These are phyloP conservation scores for Wolfiporia cocos DNA, from an alignment of 1,284 basidiomycete genomes.

Conservation along the genomic window DNA sequence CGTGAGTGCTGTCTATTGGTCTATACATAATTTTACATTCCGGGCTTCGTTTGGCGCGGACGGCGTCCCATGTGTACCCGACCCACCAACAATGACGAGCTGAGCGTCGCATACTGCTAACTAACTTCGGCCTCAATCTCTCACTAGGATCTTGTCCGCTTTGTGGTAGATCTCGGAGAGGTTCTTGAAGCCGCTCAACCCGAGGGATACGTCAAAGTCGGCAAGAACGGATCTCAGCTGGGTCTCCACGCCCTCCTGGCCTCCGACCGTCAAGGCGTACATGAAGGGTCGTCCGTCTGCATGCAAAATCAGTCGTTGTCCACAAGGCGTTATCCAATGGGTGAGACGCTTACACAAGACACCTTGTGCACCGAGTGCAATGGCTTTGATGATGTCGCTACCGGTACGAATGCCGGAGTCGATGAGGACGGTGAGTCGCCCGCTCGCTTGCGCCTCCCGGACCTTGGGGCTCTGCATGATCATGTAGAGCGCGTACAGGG, in stretches of 20 bases:
- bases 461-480: constrained; percentile 57
- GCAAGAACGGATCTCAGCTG: constrained; percentile 45
- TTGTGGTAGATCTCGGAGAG: constrained; percentile 33
- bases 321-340: constrained; percentile 69
- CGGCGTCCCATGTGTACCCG: too few species aligned
- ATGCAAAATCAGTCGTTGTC: constrained; percentile 47
- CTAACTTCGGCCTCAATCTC: not conserved
- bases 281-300: constrained; percentile 42
- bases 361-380: constrained; percentile 66
- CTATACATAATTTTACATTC: too few species aligned
- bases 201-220: constrained; percentile 50
- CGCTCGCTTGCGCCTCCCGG: constrained; percentile 45
- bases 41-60: too few species aligned
- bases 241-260: constrained; percentile 48
- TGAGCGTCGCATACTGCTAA: too few species aligned
- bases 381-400: constrained; percentile 73
- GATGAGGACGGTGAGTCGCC: constrained; percentile 66
- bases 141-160: constrained; percentile 19
- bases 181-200: constrained; percentile 34
- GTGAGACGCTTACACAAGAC: constrained; percentile 46
- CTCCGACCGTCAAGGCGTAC: constrained; percentile 48
- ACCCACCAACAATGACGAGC: too few species aligned
- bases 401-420: constrained; percentile 79
- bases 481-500: constrained; percentile 60
- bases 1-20: not conserved